Evolutionary conservation across 129 eudicot species (phyloP), one percentile per base, ranked within the genome.

Genomic region (Flaveria sonorensis): DNA sequence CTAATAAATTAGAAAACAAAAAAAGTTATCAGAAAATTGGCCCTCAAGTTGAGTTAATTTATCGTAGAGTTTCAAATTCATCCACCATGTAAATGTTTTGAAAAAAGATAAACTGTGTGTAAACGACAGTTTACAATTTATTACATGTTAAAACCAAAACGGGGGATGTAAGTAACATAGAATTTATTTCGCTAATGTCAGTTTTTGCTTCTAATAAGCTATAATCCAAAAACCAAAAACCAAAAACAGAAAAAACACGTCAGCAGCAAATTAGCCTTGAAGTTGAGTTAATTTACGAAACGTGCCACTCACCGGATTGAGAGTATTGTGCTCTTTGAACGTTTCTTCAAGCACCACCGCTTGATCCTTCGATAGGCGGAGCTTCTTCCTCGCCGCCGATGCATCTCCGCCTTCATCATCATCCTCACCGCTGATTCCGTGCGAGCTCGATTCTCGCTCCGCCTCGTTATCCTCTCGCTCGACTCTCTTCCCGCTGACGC

Each of bases 331-430:
- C 76, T 86, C 93, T 72, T 86, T 86, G 89, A 92, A 92, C 2
- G 96, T 87, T 68, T 88, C 90, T 76, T 89, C 98, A 4, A 92
- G 93, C 74, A 92, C 91, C 52, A 89, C 89, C 61, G 96, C 88
- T 78, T 92, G 96, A 60, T 89, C 96, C 80, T 88, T 92, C 0
- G 93, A 82, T 55, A 89, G 78, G 73, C 96, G 79, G 21, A 92
- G 93, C 73, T 92, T 92, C 84, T 92, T 92, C 79, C 92, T 80
- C 48, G 73, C 90, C 56, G 93, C 86, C 32, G 84, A 39, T 3
- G 87, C 93, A 11, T 86, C 96, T 1, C 89, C 96, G 48, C 84
- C 93, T 50, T 81, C 91, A 9, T 90, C 96, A 1, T 90, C 92
- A 30, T 81, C 84, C 8, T 68, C 84, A 6, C 84, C 84, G 36